These are phyloP conservation scores for Rhodotorula sp. DNA, from an alignment of 1,284 basidiomycete genomes.

Conservation along the genomic window DNA sequence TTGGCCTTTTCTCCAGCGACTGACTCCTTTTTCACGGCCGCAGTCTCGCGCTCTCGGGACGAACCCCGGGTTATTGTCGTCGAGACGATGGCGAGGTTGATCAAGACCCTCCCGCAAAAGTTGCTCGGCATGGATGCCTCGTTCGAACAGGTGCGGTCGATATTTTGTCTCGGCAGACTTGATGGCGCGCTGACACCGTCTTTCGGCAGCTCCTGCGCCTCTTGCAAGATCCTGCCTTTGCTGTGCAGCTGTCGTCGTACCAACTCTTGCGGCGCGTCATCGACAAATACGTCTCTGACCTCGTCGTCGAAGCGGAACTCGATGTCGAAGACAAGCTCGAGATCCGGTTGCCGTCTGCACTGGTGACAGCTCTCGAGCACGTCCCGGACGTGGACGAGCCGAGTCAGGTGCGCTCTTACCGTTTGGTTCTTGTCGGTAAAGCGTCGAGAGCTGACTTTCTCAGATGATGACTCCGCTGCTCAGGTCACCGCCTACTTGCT, in stretches of 20 bases:
- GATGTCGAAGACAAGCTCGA: constrained; percentile 59
- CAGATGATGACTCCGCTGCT: neutral
- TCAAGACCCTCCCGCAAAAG: constrained; percentile 62
- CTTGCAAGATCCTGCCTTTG: constrained; percentile 63
- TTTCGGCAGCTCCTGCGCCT: constrained; percentile 67
- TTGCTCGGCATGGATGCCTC: constrained; percentile 65
- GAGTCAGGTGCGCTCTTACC: constrained; percentile 6
- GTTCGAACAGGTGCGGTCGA: constrained; percentile 59
- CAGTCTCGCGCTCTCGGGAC: constrained; percentile 18
- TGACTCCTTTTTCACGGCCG: no score
- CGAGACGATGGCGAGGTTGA: constrained; percentile 34
- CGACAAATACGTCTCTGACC: constrained; percentile 66
- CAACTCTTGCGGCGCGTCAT: constrained; percentile 64
- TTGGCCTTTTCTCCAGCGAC: neutral
- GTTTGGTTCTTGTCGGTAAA: neutral
- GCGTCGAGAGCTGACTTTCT: neutral
- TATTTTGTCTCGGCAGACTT: neutral
- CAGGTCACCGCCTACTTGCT: constrained; percentile 59
- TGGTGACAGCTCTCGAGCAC: constrained; percentile 57
- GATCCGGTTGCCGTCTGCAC: constrained; percentile 60
- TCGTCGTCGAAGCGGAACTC: constrained; percentile 82
- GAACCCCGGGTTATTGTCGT: constrained; percentile 25
- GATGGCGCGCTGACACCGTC: neutral
- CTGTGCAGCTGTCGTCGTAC: constrained; percentile 71
- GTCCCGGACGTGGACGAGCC: constrained; percentile 2